Conservation (phyloP, 2,329 filamentous ascomycete genomes). For the Penicillium sp. region DNA sequence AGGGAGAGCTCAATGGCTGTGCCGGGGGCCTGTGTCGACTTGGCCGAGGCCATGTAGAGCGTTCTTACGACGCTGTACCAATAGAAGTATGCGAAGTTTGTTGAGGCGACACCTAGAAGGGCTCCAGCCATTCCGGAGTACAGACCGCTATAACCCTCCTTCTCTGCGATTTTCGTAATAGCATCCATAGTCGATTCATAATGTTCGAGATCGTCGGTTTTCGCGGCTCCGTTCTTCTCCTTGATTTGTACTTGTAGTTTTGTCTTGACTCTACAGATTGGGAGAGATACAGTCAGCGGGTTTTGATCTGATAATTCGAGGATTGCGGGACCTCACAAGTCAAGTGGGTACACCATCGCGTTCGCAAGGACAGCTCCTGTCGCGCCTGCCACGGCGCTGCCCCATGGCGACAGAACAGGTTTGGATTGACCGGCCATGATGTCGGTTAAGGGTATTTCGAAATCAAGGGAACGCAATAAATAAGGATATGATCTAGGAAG, state of each 20-base stretch:
- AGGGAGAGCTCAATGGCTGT: constrained; percentile 80
- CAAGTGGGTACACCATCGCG: constrained; percentile 90
- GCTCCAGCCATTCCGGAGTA: constrained; percentile 88
- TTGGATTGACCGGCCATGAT: constrained; percentile 62
- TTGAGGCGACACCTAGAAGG: constrained; percentile 88
- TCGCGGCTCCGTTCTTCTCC: constrained; percentile 48
- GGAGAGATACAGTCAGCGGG: constrained; percentile 19
- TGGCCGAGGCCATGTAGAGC: constrained; percentile 66
- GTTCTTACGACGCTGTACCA: constrained; percentile 91
- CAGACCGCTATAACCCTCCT: constrained; percentile 77
- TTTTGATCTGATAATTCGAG: background rate
- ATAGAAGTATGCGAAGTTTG: constrained; percentile 99
- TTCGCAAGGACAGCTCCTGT: constrained; percentile 93
- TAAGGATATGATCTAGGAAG: background rate
- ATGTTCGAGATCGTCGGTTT: constrained; percentile 60
- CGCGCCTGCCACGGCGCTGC: constrained; percentile 85
- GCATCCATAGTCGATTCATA: constrained; percentile 89
- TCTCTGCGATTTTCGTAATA: constrained; percentile 75
- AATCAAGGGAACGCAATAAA: constrained; percentile 7
- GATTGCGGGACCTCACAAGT: constrained; percentile 68
- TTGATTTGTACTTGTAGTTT: constrained; percentile 93
- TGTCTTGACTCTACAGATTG: constrained; percentile 77
- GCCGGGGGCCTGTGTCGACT: constrained; percentile 64
- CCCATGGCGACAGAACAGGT: constrained; percentile 81
- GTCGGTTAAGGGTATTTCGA: constrained; percentile 4